Percentiles rank a stretch among this genome's conserved stretches.
These are phyloP conservation scores for Tolypocladium ovalisporum DNA, from an alignment of 2,329 filamentous ascomycete genomes.

Conservation along the genomic window DNA sequence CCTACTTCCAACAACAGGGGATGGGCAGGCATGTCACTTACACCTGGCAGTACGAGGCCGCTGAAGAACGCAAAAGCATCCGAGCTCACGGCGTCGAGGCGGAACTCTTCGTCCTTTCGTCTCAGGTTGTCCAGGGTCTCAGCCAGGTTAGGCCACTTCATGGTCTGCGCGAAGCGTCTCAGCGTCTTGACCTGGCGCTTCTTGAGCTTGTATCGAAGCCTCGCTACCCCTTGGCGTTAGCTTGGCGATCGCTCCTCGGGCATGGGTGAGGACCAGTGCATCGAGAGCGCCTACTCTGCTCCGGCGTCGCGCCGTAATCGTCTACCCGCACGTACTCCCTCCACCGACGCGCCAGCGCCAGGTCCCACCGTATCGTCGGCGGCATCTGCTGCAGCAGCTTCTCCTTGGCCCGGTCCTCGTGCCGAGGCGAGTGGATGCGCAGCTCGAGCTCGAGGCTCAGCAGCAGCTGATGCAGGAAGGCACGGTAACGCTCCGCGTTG, in stretches of 20 bases:
- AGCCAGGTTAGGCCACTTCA: conserved; percentile 68
- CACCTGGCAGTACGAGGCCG: conserved; percentile 60
- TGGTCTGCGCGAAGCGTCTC: conserved; percentile 55
- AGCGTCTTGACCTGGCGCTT: conserved; percentile 59
- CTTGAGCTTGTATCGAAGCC: conserved; percentile 54
- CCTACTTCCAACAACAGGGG: not conserved
- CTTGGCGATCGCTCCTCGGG: not conserved
- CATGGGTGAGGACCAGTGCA: not conserved
- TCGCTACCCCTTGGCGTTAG: conserved; percentile 26
- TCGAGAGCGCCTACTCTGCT: conserved; percentile 30
- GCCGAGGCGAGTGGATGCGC: conserved; percentile 52
- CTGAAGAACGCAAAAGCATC: conserved; percentile 71
- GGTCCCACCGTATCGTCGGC: conserved; percentile 59
- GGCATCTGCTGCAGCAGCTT: conserved; percentile 55
- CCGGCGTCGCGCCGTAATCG: conserved; percentile 40
- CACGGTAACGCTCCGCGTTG: conserved; percentile 47
- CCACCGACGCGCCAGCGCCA: conserved; percentile 66
- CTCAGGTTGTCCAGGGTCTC: conserved; percentile 53
- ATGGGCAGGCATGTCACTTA: conserved; percentile 11
- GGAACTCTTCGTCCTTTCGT: conserved; percentile 46
- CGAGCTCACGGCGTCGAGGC: conserved; percentile 50
- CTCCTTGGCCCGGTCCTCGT: conserved; percentile 53
- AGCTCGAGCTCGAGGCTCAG: conserved; percentile 62
- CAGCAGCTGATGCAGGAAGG: conserved; percentile 68
- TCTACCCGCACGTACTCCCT: conserved; percentile 59